Conservation (phyloP, 1,284 basidiomycete species). For the Marasmius fiardii region DNA sequence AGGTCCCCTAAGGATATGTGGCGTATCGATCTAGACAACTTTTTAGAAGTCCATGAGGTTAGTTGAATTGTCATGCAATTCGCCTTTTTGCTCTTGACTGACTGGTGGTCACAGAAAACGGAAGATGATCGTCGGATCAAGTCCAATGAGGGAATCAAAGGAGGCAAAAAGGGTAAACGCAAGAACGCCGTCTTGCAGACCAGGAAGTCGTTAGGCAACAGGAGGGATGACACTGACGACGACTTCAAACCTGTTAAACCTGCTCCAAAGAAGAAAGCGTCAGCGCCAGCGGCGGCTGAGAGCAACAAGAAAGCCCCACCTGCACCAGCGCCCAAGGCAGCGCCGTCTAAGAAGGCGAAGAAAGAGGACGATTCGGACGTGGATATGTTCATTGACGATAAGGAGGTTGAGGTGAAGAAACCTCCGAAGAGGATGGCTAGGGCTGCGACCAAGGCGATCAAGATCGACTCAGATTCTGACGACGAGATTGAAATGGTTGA, state of each 20-base stretch:
- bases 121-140: conserved; percentile 62
- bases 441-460: conserved; percentile 19
- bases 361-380: conserved; percentile 22
- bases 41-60: conserved; percentile 86
- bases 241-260: conserved; percentile 23
- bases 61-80: conserved; percentile 22
- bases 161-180: conserved; percentile 65
- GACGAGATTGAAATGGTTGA: conserved; percentile 15
- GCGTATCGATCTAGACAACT: conserved; percentile 86
- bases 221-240: conserved; percentile 28
- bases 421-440: conserved; percentile 20
- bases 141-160: conserved; percentile 47
- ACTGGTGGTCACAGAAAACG: conserved; percentile 41
- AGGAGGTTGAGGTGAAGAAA: conserved; percentile 17
- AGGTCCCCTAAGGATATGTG: conserved; percentile 85
- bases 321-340: conserved; percentile 21
- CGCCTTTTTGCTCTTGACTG: not conserved
- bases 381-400: conserved; percentile 15
- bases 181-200: conserved; percentile 78
- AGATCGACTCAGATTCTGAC: conserved; percentile 24
- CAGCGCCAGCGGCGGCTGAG: conserved; percentile 30
- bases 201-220: conserved; percentile 58
- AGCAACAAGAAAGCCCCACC: conserved; percentile 24
- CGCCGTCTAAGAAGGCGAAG: conserved; percentile 19
- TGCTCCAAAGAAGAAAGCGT: conserved; percentile 26